Base-by-base conservation (phyloP, 495 filamentous ascomycete genomes). In the Aspergillus indologenus region DNA sequence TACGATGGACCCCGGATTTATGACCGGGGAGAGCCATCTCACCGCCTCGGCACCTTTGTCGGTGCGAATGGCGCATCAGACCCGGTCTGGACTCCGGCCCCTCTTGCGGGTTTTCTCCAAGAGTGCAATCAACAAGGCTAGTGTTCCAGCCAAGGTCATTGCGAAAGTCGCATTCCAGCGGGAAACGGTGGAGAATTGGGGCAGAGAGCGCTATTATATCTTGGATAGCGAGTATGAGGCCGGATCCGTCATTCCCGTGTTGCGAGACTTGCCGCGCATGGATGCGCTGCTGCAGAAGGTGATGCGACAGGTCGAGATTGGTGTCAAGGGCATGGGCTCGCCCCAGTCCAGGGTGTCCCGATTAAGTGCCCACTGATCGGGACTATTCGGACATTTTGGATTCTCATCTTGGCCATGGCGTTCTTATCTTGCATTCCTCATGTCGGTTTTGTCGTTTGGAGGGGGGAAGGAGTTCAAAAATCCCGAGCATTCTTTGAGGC, bases 1-100 rank as follows among this genome's bases (percentile, higher is more conserved):
- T 64, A 75, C 72, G 3, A 60, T 78, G 46, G 74, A 76, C 61
- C 75, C 72, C n/a, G 72, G 73, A n/a, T 65, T 60, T 15, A 68
- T 76, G 56, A 60, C 68, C 4, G 71, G 73, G 12, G 60, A 69
- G 8, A 70, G 64, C 31, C 65, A 68, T 24, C 50, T 68, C 23
- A 61, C 68, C 6, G 66, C 65, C 3, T 62, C 65, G 22, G 63
- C 66, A 0, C 74, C 74, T 42, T 48, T 67, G 52, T 74, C 70
- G 11, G 71, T 75, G 20, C 56, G 65, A 60, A 65, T 75, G 62
- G 69, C 67, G 59, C 67, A 69, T 54, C 71, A 71, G 52, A 73
- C 72, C 29, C 71, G 72, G 57, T 64, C 74, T 54, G 67, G 72
- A 31, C 70, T 76, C 42, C 61, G 72, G 19, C 72, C 72, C 2